Evolutionary conservation across 345 rosid species (phyloP).

Genomic region (Salix caprea): DNA sequence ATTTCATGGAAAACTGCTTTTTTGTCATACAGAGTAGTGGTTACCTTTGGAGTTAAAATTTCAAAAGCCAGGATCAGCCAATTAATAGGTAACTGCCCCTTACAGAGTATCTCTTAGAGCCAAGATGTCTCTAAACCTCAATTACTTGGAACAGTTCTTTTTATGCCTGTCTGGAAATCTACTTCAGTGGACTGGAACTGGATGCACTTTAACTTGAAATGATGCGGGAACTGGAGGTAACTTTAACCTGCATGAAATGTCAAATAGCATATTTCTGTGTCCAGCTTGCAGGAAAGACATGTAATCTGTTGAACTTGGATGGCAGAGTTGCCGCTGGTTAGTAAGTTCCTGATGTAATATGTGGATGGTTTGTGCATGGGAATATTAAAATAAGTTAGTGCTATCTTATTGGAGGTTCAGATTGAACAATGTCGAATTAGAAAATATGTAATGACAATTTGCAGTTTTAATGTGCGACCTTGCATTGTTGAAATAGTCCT

Average conservation of each 20-base stretch:
- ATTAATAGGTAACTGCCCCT: constrained; percentile 31
- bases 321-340: constrained; percentile 9
- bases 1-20: constrained; percentile 13
- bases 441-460: neutral
- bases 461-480: neutral
- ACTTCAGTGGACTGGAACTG: constrained; percentile 23
- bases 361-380: neutral
- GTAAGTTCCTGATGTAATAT: neutral
- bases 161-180: constrained; percentile 12
- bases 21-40: constrained; percentile 20
- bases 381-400: neutral
- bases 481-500: neutral
- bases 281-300: constrained; percentile 27
- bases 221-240: constrained; percentile 27
- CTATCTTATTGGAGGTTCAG: neutral
- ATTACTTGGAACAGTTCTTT: constrained; percentile 6
- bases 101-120: constrained; percentile 13
- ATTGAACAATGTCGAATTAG: neutral
- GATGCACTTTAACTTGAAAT: constrained; percentile 11
- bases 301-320: constrained; percentile 12
- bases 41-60: constrained; percentile 22
- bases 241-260: constrained; percentile 7
- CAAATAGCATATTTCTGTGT: constrained; percentile 12
- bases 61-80: constrained; percentile 15
- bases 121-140: constrained; percentile 6